These are phyloP conservation scores for Stevia rebaudiana DNA, from an alignment of 140 eudicot genomes.

Conservation along the genomic window DNA sequence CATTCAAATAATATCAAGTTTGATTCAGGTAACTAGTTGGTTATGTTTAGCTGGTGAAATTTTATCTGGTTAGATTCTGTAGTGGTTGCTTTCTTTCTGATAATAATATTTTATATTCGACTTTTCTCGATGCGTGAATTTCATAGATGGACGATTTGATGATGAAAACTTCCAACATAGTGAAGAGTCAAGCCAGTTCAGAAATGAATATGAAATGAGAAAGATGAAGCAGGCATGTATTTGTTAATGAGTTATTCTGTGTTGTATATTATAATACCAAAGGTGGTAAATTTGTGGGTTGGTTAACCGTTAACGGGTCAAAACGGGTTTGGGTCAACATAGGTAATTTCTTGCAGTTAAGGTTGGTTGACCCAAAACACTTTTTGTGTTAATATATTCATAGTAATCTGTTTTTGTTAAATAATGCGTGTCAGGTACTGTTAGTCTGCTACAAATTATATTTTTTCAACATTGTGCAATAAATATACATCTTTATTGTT, in stretches of 20 bases:
- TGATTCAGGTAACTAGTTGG: slow-evolving; percentile 58
- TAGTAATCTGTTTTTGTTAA: neutral
- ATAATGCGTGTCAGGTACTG: neutral
- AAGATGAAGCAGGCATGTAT: slow-evolving; percentile 76
- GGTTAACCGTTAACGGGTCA: slow-evolving; percentile 2
- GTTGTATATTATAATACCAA: neutral
- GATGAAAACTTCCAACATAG: slow-evolving; percentile 77
- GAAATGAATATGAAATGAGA: slow-evolving; percentile 85
- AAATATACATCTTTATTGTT: too few relatives aligned
- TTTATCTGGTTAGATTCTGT: neutral
- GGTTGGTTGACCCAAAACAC: neutral
- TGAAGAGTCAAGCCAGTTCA: slow-evolving; percentile 82
- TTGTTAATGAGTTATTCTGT: neutral
- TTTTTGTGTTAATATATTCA: too few relatives aligned
- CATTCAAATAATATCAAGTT: slow-evolving; percentile 74
- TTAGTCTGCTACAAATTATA: neutral
- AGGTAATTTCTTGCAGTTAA: neutral
- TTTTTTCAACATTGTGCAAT: neutral
- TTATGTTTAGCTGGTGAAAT: neutral
- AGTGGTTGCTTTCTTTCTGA: slow-evolving; percentile 9
- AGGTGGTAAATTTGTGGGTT: neutral
- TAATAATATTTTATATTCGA: neutral
- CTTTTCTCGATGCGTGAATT: slow-evolving; percentile 9
- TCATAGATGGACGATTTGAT: slow-evolving; percentile 73
- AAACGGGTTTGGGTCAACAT: neutral